Conservation (phyloP, 352 stramenopile genomes). For the Phytophthora sp. region DNA sequence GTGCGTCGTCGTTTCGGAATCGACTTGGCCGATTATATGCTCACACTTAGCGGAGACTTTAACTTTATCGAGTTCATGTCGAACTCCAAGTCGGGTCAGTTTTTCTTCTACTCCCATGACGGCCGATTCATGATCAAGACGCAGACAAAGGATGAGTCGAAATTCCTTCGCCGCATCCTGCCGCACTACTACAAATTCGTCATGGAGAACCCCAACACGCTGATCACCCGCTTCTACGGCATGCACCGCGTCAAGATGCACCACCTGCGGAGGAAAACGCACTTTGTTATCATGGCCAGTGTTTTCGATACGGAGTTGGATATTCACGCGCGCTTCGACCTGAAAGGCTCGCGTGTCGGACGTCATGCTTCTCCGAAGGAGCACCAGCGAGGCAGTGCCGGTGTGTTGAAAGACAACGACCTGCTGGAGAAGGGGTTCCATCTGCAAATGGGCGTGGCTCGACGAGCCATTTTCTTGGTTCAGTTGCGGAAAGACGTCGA, state of each 20-base stretch:
- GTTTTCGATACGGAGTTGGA: conserved; percentile 95
- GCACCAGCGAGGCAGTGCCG: conserved; percentile 60
- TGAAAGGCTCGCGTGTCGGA: conserved; percentile 93
- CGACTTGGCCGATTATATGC: conserved; percentile 89
- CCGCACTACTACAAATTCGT: conserved; percentile 99
- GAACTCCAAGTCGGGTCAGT: conserved; percentile 98
- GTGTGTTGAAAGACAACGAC: conserved; percentile 93
- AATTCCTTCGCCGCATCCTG: conserved; percentile 97
- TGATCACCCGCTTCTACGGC: conserved; percentile 97
- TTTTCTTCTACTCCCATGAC: conserved; percentile 99
- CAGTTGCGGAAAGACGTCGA: conserved; percentile 90
- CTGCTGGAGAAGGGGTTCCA: conserved; percentile 86
- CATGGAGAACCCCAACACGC: conserved; percentile 96
- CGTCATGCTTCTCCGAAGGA: conserved; percentile 72
- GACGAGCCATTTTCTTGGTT: conserved; percentile 78
- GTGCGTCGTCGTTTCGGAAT: conserved; percentile 79
- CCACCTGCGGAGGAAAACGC: conserved; percentile 93
- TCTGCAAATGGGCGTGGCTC: conserved; percentile 82
- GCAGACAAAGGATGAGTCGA: conserved; percentile 98
- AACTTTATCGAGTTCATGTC: conserved; percentile 99
- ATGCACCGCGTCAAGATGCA: conserved; percentile 99
- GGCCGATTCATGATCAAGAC: conserved; percentile 99
- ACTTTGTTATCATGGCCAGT: conserved; percentile 97
- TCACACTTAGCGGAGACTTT: conserved; percentile 93
- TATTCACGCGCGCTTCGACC: conserved; percentile 89